A percentile compares a stretch with the other conserved stretches of the same genome.
phyloP scores from a whole-genome alignment of 352 stramenopile species.

The Hyaloperonospora brassicae region DNA sequence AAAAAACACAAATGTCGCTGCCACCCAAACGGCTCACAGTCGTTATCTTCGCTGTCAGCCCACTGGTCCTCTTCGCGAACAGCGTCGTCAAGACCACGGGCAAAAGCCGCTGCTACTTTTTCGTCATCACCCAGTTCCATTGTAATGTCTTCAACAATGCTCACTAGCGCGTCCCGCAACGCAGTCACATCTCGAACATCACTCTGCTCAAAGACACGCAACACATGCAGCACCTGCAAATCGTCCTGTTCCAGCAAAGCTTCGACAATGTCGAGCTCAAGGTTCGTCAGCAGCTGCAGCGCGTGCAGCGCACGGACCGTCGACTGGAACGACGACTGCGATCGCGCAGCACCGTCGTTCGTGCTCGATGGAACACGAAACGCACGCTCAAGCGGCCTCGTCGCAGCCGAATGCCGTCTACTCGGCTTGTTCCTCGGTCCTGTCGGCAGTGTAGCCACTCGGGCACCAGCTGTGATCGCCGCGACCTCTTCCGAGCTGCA shows the following conservation, averaged over 20 bases:
- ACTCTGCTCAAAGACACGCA: constrained; percentile 38
- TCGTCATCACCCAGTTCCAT: constrained; percentile 57
- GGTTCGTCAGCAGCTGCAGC: constrained; percentile 54
- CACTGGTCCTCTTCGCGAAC: constrained; percentile 14
- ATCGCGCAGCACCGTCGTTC: too few relatives aligned
- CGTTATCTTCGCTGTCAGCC: constrained; percentile 23
- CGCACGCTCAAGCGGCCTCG: too few relatives aligned
- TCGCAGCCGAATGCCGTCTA: too few relatives aligned
- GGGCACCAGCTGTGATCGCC: too few relatives aligned
- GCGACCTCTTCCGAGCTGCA: too few relatives aligned
- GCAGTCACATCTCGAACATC: constrained; percentile 19
- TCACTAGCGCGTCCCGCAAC: constrained; percentile 44
- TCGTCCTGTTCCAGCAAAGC: constrained; percentile 56
- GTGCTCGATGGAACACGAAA: too few relatives aligned
- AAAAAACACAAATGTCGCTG: constrained; percentile 41
- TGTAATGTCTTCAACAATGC: constrained; percentile 58
- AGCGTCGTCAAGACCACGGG: constrained; percentile 25
- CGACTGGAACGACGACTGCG: too few relatives aligned
- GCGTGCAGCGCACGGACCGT: constrained; percentile 33
- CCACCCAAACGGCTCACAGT: constrained; percentile 27
- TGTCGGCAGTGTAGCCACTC: too few relatives aligned
- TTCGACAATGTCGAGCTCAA: constrained; percentile 50
- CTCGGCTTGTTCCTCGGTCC: too few relatives aligned
- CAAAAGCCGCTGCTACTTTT: constrained; percentile 32
- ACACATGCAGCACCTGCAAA: constrained; percentile 33